phyloP scores from a whole-genome alignment of 2,329 filamentous ascomycete species.

The Magnaporthiopsis incrustans region DNA sequence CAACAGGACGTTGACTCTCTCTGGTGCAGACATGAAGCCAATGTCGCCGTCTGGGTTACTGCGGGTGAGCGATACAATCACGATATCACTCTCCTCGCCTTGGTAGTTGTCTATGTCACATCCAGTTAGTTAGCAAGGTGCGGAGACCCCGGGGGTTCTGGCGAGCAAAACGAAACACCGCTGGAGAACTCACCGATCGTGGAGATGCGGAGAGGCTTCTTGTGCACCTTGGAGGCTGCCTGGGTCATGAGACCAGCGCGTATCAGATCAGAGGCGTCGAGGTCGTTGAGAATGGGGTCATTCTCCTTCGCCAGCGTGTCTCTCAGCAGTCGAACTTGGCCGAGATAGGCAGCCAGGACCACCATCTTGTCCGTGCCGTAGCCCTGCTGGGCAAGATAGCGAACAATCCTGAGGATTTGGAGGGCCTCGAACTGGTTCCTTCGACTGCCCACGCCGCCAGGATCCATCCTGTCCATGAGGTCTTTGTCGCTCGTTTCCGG shows the following conservation, averaged over 20 bases:
- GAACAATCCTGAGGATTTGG: conserved; percentile 57
- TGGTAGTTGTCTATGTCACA: conserved; percentile 61
- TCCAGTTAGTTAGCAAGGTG: conserved; percentile 1
- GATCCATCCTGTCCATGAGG: conserved; percentile 42
- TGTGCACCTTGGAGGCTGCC: conserved; percentile 41
- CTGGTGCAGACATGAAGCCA: conserved; percentile 59
- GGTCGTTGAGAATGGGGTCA: conserved; percentile 59
- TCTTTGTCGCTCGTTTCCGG: conserved; percentile 38
- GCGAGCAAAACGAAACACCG: background rate
- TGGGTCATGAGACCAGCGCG: conserved; percentile 52
- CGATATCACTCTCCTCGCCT: conserved; percentile 67
- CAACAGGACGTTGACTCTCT: conserved; percentile 63
- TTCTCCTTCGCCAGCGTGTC: conserved; percentile 45
- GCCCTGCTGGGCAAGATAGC: conserved; percentile 63
- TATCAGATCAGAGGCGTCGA: conserved; percentile 57
- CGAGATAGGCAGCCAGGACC: conserved; percentile 64
- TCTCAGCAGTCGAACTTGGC: conserved; percentile 52
- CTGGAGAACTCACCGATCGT: conserved; percentile 52
- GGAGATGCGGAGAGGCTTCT: conserved; percentile 50
- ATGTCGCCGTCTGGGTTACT: conserved; percentile 58
- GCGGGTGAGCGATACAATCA: conserved; percentile 59
- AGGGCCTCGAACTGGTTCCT: conserved; percentile 57
- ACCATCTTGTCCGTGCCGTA: conserved; percentile 60
- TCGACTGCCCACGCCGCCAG: conserved; percentile 42
- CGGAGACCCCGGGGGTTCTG: background rate